A percentile compares a stretch with the other conserved stretches of the same genome.
phyloP scores from a whole-genome alignment of 192 early-diverging fungal species.

The Coemansia sp. region DNA sequence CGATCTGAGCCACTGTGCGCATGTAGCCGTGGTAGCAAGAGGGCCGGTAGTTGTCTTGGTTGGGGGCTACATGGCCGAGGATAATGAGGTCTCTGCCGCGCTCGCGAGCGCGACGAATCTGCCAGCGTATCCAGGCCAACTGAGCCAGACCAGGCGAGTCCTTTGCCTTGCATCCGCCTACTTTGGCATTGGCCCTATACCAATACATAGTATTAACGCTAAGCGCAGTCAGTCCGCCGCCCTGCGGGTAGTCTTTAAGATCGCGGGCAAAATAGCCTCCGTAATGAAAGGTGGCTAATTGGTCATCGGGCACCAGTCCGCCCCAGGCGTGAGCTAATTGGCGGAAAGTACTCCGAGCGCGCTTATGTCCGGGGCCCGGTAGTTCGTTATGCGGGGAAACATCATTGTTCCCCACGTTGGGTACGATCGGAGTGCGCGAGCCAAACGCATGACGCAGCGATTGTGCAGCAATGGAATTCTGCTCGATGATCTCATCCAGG shows the following conservation, averaged over 20 bases:
- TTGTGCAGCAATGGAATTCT: slow-evolving; percentile 57
- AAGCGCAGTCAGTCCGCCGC: slow-evolving; percentile 57
- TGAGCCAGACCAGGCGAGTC: slow-evolving; percentile 67
- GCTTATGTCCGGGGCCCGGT: slow-evolving; percentile 45
- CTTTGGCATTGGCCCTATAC: slow-evolving; percentile 68
- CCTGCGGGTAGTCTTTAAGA: slow-evolving; percentile 28
- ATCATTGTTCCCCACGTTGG: slow-evolving; percentile 70
- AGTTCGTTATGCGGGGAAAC: slow-evolving; percentile 72
- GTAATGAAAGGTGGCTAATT: slow-evolving; percentile 62
- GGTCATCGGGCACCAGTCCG: slow-evolving; percentile 63
- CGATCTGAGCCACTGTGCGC: slow-evolving; percentile 45
- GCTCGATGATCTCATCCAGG: slow-evolving; percentile 62
- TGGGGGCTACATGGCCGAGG: slow-evolving; percentile 70
- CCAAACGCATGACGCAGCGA: slow-evolving; percentile 58
- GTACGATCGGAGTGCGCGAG: slow-evolving; percentile 20
- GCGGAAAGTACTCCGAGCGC: slow-evolving; percentile 57
- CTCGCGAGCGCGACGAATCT: slow-evolving; percentile 56
- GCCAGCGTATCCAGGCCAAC: slow-evolving; percentile 69
- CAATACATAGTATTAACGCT: slow-evolving; percentile 78
- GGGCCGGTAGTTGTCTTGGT: slow-evolving; percentile 54
- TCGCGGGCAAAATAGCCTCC: slow-evolving; percentile 72
- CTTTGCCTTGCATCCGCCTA: slow-evolving; percentile 61
- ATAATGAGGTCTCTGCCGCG: slow-evolving; percentile 60
- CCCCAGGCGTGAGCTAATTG: slow-evolving; percentile 61
- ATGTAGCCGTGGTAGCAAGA: slow-evolving; percentile 59